phyloP scores from a whole-genome alignment of 2,329 filamentous ascomycete species.

The Parafenestella ontariensis region DNA sequence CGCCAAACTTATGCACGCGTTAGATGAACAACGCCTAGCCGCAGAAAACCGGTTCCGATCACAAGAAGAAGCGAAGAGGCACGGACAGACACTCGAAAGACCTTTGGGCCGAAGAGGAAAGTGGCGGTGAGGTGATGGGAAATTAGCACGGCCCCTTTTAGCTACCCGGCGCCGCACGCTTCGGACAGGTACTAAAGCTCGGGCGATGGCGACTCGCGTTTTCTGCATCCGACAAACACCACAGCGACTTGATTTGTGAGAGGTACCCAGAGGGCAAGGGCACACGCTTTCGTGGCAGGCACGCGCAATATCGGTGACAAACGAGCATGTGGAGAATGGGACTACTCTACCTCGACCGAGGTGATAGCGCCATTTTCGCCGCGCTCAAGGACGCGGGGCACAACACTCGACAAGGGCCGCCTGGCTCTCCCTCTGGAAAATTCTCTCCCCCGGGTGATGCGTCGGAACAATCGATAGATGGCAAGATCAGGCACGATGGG shows the following conservation, averaged over 20 bases:
- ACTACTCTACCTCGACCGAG: slow-evolving; percentile 30
- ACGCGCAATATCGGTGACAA: slow-evolving; percentile 21
- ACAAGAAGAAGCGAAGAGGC: background rate
- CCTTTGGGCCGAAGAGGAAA: background rate
- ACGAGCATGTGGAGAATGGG: slow-evolving; percentile 29
- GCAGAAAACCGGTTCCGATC: background rate
- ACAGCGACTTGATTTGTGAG: background rate
- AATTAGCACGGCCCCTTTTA: background rate
- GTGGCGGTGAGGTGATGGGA: background rate
- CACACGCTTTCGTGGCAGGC: slow-evolving; percentile 17
- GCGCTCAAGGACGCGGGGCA: slow-evolving; percentile 27
- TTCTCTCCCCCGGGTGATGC: slow-evolving; percentile 25
- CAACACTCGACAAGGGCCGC: slow-evolving; percentile 21
- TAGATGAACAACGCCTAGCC: background rate
- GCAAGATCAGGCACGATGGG: slow-evolving; percentile 15
- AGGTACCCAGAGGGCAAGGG: slow-evolving; percentile 13
- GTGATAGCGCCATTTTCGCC: slow-evolving; percentile 29
- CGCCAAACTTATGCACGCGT: background rate
- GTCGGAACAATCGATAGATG: slow-evolving; percentile 13
- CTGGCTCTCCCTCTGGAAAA: slow-evolving; percentile 18
- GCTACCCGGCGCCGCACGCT: background rate
- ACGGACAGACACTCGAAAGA: background rate
- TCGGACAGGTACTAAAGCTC: slow-evolving; percentile 27
- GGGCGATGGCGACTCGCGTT: slow-evolving; percentile 12
- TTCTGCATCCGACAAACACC: slow-evolving; percentile 12